Conservation (phyloP, 441 rosid genomes). For the Croton laevigatus region DNA sequence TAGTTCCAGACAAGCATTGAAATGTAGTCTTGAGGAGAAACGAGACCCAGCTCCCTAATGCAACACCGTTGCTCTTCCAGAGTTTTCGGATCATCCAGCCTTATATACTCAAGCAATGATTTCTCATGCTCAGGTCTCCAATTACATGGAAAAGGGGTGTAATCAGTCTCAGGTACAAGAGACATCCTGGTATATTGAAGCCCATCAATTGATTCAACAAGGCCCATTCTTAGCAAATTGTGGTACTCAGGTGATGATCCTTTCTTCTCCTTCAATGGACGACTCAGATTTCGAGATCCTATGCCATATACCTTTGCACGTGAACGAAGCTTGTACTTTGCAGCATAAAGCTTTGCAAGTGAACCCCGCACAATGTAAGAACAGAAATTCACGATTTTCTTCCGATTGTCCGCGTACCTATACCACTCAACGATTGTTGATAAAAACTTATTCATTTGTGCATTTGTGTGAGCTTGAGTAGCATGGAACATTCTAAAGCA, state of each 20-base stretch:
- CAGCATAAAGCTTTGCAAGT: constrained; percentile 94
- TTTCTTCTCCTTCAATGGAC: constrained; percentile 88
- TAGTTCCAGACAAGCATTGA: constrained; percentile 98
- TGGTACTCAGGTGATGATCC: constrained; percentile 88
- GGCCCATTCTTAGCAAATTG: constrained; percentile 87
- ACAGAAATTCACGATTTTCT: constrained; percentile 83
- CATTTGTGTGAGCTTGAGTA: constrained; percentile 92
- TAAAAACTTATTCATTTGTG: constrained; percentile 91
- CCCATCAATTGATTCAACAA: constrained; percentile 87
- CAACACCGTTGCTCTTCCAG: constrained; percentile 65
- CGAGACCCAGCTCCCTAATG: constrained; percentile 73
- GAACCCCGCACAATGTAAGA: constrained; percentile 79
- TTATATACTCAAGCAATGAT: constrained; percentile 68
- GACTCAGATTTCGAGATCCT: constrained; percentile 65
- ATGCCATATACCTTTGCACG: constrained; percentile 87
- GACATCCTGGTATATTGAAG: constrained; percentile 92
- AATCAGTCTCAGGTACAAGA: constrained; percentile 90
- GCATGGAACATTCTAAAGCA: constrained; percentile 99
- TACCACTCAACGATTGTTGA: constrained; percentile 92
- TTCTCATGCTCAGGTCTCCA: constrained; percentile 95
- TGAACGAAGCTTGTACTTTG: constrained; percentile 87
- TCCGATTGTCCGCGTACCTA: constrained; percentile 85
- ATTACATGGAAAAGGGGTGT: constrained; percentile 76
- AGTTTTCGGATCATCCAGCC: constrained; percentile 68
- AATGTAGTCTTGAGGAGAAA: constrained; percentile 84